Conservation (phyloP, 345 rosid species). For the Dimocarpus longan region DNA sequence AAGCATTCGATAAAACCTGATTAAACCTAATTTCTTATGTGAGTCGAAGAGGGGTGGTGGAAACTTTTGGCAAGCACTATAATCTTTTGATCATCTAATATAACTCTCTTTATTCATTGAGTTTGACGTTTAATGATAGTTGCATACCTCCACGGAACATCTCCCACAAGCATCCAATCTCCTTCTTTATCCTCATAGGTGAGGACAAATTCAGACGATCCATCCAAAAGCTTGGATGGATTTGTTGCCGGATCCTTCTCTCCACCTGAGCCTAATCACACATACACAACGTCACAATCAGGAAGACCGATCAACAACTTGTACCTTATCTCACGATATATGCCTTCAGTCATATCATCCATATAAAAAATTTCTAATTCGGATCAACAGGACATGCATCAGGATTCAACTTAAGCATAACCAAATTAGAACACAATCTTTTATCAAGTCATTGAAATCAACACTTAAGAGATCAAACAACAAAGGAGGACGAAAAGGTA, state of each 20-base stretch:
- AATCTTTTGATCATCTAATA: neutral
- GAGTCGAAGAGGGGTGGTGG: neutral
- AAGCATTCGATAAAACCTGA: conserved; percentile 11
- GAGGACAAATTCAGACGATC: conserved; percentile 81
- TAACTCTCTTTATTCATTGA: too few relatives aligned
- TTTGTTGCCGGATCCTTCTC: conserved; percentile 37
- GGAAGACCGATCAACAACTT: neutral
- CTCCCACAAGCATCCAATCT: conserved; percentile 98
- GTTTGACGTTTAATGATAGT: neutral
- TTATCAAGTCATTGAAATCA: neutral
- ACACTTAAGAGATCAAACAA: neutral
- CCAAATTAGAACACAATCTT: neutral
- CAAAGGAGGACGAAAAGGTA: conserved; percentile 27
- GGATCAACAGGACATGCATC: too few relatives aligned
- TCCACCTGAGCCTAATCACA: conserved; percentile 24
- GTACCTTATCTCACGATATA: neutral
- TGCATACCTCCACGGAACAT: conserved; percentile 94
- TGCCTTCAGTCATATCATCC: neutral
- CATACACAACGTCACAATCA: conserved; percentile 2
- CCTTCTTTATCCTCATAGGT: conserved; percentile 96
- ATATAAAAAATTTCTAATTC: neutral
- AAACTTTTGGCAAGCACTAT: neutral
- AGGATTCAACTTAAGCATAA: neutral
- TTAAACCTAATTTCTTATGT: neutral
- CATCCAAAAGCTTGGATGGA: conserved; percentile 69